These are phyloP conservation scores for Podospora pseudoanserina DNA, from an alignment of 495 filamentous ascomycete species.

Conservation along the genomic window DNA sequence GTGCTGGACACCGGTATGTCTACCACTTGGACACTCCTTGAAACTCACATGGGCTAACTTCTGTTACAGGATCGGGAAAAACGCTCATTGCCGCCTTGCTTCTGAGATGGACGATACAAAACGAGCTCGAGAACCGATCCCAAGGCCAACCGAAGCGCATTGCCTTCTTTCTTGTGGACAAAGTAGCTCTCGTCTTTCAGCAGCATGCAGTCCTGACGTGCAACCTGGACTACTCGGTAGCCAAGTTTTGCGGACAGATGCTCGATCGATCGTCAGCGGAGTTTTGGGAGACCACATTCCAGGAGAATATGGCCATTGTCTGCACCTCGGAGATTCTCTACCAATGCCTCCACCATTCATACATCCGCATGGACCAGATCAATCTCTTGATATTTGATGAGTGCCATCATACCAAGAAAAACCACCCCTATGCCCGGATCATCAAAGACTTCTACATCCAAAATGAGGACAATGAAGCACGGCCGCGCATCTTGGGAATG, in stretches of 20 bases:
- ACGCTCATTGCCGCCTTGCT: slow-evolving; percentile 91
- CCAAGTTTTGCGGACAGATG: slow-evolving; percentile 71
- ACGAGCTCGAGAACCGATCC: slow-evolving; percentile 70
- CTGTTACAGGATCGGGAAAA: slow-evolving; percentile 78
- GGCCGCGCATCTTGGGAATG: slow-evolving; percentile 91
- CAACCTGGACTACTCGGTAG: slow-evolving; percentile 79
- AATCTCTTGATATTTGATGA: slow-evolving; percentile 95
- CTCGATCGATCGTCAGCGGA: slow-evolving; percentile 49
- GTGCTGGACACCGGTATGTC: slow-evolving; percentile 83
- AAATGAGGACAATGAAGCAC: slow-evolving; percentile 34
- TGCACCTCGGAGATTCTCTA: slow-evolving; percentile 88
- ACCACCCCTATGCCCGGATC: slow-evolving; percentile 87
- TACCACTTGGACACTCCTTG: not conserved
- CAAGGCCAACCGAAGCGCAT: slow-evolving; percentile 59
- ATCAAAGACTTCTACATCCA: slow-evolving; percentile 78
- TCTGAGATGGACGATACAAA: slow-evolving; percentile 69
- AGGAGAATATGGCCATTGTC: slow-evolving; percentile 80
- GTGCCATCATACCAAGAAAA: slow-evolving; percentile 94
- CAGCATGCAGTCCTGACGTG: slow-evolving; percentile 77
- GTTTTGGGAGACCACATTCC: slow-evolving; percentile 65
- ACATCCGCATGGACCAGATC: slow-evolving; percentile 76
- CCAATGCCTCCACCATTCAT: slow-evolving; percentile 73
- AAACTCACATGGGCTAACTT: slow-evolving; percentile 11
- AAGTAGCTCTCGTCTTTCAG: slow-evolving; percentile 86
- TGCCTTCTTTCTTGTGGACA: slow-evolving; percentile 87